Evolutionary conservation across 495 filamentous ascomycete species (phyloP).

Genomic region (Hypomontagnella submonticulosa): DNA sequence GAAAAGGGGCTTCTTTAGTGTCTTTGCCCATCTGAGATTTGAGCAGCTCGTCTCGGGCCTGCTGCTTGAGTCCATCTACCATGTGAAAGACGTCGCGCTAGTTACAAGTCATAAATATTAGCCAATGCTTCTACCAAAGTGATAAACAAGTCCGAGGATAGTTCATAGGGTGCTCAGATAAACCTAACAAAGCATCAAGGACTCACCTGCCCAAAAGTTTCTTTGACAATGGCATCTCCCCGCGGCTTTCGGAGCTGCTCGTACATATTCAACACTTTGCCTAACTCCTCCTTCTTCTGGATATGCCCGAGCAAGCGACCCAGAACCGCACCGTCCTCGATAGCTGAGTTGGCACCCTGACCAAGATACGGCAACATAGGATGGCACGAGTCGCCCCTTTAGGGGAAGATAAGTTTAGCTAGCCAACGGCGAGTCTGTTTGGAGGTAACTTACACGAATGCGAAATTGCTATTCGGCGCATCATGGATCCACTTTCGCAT

Average conservation of each 20-base stretch:
- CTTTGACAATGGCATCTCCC: slow-evolving; percentile 61
- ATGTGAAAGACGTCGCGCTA: slow-evolving; percentile 68
- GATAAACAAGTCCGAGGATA: background rate
- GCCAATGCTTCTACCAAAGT: background rate
- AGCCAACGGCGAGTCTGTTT: background rate
- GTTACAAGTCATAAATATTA: slow-evolving; percentile 11
- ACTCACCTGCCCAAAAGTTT: slow-evolving; percentile 61
- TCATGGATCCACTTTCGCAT: slow-evolving; percentile 45
- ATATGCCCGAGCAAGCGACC: slow-evolving; percentile 53
- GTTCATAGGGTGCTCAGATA: background rate
- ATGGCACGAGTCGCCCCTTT: slow-evolving; percentile 65
- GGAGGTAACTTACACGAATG: slow-evolving; percentile 42
- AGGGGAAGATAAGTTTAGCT: background rate
- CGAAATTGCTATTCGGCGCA: slow-evolving; percentile 31
- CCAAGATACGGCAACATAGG: slow-evolving; percentile 68
- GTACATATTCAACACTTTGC: slow-evolving; percentile 60
- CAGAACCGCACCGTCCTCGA: slow-evolving; percentile 60
- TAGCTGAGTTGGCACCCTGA: slow-evolving; percentile 58
- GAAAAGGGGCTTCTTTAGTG: slow-evolving; percentile 58
- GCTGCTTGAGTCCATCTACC: slow-evolving; percentile 62
- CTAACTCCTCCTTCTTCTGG: slow-evolving; percentile 30
- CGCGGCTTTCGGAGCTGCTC: slow-evolving; percentile 59
- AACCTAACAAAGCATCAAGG: background rate
- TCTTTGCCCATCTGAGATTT: slow-evolving; percentile 49
- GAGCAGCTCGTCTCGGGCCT: slow-evolving; percentile 61